phyloP scores from a whole-genome alignment of 1,284 basidiomycete species.

The Pseudozyma sp. region DNA sequence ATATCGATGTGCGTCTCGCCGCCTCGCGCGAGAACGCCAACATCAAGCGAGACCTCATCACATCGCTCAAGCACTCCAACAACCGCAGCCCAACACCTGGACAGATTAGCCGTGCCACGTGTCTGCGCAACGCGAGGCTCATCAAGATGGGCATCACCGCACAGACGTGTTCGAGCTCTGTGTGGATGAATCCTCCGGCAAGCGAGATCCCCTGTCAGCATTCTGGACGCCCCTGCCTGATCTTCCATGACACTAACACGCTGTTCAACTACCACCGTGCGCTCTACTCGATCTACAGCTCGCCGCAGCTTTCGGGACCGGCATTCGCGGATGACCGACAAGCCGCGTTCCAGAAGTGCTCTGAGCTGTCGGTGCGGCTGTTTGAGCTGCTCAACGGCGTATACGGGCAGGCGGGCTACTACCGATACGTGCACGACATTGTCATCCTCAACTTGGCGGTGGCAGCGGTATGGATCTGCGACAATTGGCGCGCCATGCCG shows the following conservation, averaged over 20 bases:
- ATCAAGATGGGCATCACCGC: slow-evolving; percentile 55
- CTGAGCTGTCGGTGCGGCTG: slow-evolving; percentile 48
- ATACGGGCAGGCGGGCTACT: slow-evolving; percentile 47
- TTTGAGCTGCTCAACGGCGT: slow-evolving; percentile 50
- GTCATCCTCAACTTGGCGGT: slow-evolving; percentile 55
- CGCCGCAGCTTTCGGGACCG: slow-evolving; percentile 33
- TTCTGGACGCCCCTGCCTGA: slow-evolving; percentile 44
- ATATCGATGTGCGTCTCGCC: slow-evolving; percentile 52
- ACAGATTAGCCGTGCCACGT: slow-evolving; percentile 46
- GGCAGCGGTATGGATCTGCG: slow-evolving; percentile 52
- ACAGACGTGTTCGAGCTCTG: slow-evolving; percentile 33
- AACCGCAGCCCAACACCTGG: slow-evolving; percentile 32
- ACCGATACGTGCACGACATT: slow-evolving; percentile 52
- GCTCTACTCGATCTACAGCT: slow-evolving; percentile 53
- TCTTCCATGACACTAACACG: slow-evolving; percentile 53
- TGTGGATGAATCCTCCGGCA: slow-evolving; percentile 48
- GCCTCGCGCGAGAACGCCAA: slow-evolving; percentile 53
- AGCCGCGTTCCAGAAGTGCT: slow-evolving; percentile 46
- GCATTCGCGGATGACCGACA: slow-evolving; percentile 42
- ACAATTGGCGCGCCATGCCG: slow-evolving; percentile 53
- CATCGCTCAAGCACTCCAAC: slow-evolving; percentile 42
- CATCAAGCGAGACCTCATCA: slow-evolving; percentile 54
- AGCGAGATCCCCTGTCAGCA: slow-evolving; percentile 54
- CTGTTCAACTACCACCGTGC: slow-evolving; percentile 54
- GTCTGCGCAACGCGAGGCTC: slow-evolving; percentile 47